Evolutionary conservation across 2,329 filamentous ascomycete species (phyloP).

Genomic region (Verticillium alfalfae): DNA sequence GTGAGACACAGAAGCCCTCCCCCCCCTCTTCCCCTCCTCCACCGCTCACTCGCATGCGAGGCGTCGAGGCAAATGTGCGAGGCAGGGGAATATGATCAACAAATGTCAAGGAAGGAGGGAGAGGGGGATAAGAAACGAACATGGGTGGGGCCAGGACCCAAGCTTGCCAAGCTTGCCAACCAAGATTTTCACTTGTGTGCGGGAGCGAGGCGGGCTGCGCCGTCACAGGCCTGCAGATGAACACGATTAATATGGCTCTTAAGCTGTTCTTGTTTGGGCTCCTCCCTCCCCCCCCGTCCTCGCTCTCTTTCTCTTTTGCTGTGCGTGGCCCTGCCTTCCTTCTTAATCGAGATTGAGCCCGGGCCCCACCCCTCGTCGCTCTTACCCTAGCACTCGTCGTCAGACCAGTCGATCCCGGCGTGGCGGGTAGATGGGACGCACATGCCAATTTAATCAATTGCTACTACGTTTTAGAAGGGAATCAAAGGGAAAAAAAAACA

Average conservation of each 20-base stretch:
- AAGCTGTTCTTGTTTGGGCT: neutral
- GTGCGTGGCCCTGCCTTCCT: neutral
- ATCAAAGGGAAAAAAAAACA: too few species aligned
- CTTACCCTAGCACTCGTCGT: neutral
- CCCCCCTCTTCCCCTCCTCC: neutral
- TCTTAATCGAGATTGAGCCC: neutral
- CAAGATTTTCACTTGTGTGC: neutral
- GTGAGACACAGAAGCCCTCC: neutral
- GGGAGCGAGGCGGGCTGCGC: neutral
- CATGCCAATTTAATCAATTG: too few species aligned
- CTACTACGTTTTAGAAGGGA: too few species aligned
- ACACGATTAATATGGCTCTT: neutral
- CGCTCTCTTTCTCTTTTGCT: too few species aligned
- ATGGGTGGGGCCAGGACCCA: neutral
- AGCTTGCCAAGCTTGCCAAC: neutral
- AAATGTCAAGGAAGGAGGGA: too few species aligned
- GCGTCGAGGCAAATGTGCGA: too few species aligned
- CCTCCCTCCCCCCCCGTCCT: too few species aligned
- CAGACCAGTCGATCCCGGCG: neutral
- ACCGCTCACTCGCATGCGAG: neutral
- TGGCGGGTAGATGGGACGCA: neutral
- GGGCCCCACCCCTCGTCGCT: neutral
- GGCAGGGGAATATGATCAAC: too few species aligned
- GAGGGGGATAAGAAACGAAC: neutral
- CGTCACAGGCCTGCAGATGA: neutral